phyloP scores from a whole-genome alignment of 805 yeast species.

The Lachancea dasiensis region DNA sequence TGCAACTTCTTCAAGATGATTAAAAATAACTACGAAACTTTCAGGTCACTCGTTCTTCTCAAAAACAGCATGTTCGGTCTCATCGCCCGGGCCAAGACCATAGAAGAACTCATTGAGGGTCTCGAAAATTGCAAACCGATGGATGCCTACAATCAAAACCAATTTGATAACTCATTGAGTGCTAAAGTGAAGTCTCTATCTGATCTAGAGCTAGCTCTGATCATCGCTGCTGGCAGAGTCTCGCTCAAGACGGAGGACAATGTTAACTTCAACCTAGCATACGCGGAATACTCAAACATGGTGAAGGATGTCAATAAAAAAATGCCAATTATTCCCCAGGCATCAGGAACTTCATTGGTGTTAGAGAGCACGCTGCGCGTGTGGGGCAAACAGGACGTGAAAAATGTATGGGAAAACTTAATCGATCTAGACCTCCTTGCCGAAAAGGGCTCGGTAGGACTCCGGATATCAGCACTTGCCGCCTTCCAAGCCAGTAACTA shows the following conservation, averaged over 20 bases:
- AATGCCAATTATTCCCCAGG: slow-evolving; percentile 31
- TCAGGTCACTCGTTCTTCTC: slow-evolving; percentile 50
- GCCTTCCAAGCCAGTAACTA: slow-evolving; percentile 36
- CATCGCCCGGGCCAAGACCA: slow-evolving; percentile 31
- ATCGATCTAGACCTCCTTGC: slow-evolving; percentile 48
- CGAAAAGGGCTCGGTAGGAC: slow-evolving; percentile 40
- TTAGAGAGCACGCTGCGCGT: slow-evolving; percentile 41
- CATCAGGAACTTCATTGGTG: slow-evolving; percentile 16
- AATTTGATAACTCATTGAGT: slow-evolving; percentile 22
- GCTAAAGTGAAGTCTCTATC: slow-evolving; percentile 42
- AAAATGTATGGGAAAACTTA: slow-evolving; percentile 70
- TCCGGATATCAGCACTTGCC: slow-evolving; percentile 36
- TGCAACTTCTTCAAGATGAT: slow-evolving; percentile 35
- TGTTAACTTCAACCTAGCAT: slow-evolving; percentile 72
- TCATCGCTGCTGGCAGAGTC: slow-evolving; percentile 72
- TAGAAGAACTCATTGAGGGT: slow-evolving; percentile 25
- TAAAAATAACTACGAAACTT: slow-evolving; percentile 48
- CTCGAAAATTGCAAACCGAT: slow-evolving; percentile 12
- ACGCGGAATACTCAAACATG: slow-evolving; percentile 65
- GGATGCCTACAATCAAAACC: slow-evolving; percentile 28
- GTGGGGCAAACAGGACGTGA: slow-evolving; percentile 57
- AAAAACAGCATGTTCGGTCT: slow-evolving; percentile 41
- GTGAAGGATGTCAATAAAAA: slow-evolving; percentile 40
- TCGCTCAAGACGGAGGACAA: slow-evolving; percentile 50
- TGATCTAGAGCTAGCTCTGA: slow-evolving; percentile 61